Evolutionary conservation across 371 early-diverging fungal species (phyloP), one percentile per base, ranked within the genome.

Genomic region (Thermomucor indicae-seudaticae): DNA sequence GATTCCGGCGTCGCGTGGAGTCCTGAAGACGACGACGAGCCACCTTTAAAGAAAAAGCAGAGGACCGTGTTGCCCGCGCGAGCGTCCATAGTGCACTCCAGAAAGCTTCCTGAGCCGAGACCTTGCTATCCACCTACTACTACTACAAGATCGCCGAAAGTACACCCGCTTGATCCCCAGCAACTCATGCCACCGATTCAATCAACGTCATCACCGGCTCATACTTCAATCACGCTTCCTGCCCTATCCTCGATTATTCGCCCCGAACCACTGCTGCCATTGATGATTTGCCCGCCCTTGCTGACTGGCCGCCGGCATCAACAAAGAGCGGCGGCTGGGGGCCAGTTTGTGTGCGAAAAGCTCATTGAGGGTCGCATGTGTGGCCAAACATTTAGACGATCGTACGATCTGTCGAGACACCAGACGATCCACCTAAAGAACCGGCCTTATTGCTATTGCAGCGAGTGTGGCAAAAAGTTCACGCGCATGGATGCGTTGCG

Each of bases 401-500:
- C 70, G 2, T 74, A 74, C 37, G 75, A 74, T 47, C 37, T 74
- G 1, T 68, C 68, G 25, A 57, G 75, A 1, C 75, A 74, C 49
- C 70, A 74, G 52, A 65, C 68, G 0, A 74, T 67, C 38, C 75
- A 74, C 46, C 46, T 74, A 24, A 62, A 67, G 42, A 70, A 74
- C 31, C 48, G 75, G 27, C 68, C 70, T 0, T 68, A 70, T 43
- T 74, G 64, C 38, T 64, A 64, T 29, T 74, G 75, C 29, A 47
- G 62, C 22, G 58, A 62, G 43, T 74, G 75, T 51, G 68, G 70
- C 34, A 74, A 70, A 52, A 65, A 59, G 32, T 74, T 74, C 45
- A 74, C 75, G 29, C 45, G 75, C 6, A 70, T 67, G 65, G 75
- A 74, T 62, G 75, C 75, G 2, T 32, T 74, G n/a, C 59, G 75